These are phyloP conservation scores for Saturnispora ahearnii DNA, from an alignment of 805 yeast genomes.

Conservation along the genomic window DNA sequence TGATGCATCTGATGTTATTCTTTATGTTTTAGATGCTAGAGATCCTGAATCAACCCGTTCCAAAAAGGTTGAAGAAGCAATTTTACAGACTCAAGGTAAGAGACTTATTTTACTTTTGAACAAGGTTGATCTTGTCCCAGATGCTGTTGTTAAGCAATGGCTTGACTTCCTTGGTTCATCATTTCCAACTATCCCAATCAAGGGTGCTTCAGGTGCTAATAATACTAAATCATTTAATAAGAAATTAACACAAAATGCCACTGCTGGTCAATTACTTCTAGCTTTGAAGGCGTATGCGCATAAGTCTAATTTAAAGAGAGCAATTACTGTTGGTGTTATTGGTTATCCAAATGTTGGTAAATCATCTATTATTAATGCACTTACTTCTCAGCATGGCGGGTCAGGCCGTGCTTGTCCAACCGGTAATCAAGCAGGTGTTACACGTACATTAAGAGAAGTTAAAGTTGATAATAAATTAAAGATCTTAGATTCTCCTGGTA, in stretches of 20 bases:
- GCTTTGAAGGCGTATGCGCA: slow-evolving; percentile 80
- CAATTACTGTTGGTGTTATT: slow-evolving; percentile 88
- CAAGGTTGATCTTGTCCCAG: slow-evolving; percentile 90
- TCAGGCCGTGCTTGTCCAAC: slow-evolving; percentile 79
- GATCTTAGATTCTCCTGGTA: slow-evolving; percentile 93
- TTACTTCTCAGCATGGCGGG: slow-evolving; percentile 73
- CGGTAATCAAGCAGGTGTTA: slow-evolving; percentile 96
- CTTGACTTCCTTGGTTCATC: slow-evolving; percentile 62
- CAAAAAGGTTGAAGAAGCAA: slow-evolving; percentile 82
- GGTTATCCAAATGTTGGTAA: slow-evolving; percentile 98
- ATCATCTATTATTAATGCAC: slow-evolving; percentile 86
- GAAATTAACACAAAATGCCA: slow-evolving; percentile 57
- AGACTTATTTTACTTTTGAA: slow-evolving; percentile 79
- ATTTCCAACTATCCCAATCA: slow-evolving; percentile 89
- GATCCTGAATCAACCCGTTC: slow-evolving; percentile 96
- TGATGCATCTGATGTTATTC: slow-evolving; percentile 81
- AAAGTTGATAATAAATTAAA: slow-evolving; percentile 85
- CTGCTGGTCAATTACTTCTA: slow-evolving; percentile 66
- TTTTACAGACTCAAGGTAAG: slow-evolving; percentile 69
- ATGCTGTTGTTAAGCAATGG: slow-evolving; percentile 78
- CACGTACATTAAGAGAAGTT: slow-evolving; percentile 84
- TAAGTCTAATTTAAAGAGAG: slow-evolving; percentile 76
- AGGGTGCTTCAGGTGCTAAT: slow-evolving; percentile 67
- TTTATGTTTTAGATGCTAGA: slow-evolving; percentile 94
- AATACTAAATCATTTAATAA: slow-evolving; percentile 63